phyloP scores from a whole-genome alignment of 2,329 filamentous ascomycete species.

The Fonsecaea nubica region DNA sequence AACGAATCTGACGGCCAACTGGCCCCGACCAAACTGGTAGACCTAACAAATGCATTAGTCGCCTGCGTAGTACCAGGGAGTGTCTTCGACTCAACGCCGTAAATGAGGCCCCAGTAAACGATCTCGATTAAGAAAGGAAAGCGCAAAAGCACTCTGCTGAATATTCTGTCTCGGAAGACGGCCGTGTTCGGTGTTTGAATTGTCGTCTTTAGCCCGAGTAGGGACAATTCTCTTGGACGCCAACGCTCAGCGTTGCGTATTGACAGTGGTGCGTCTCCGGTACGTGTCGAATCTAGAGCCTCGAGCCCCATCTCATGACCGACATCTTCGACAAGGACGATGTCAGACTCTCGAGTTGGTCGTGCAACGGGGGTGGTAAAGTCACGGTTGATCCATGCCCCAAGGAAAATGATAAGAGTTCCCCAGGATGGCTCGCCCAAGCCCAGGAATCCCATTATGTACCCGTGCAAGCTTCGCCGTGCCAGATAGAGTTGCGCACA shows the following conservation, averaged over 20 bases:
- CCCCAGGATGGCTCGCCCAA: constrained; percentile 24
- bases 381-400: constrained; percentile 65
- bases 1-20: constrained; percentile 12
- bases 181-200: constrained; percentile 67
- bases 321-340: constrained; percentile 6
- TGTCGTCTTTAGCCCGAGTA: constrained; percentile 54
- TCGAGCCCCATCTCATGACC: constrained; percentile 13
- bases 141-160: constrained; percentile 34
- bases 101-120: constrained; percentile 73
- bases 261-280: background rate
- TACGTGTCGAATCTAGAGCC: background rate
- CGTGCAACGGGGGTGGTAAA: constrained; percentile 17
- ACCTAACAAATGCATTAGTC: constrained; percentile 10
- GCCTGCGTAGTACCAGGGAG: constrained; percentile 12
- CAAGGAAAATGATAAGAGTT: constrained; percentile 55
- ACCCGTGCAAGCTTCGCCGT: background rate
- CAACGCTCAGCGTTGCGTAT: constrained; percentile 45
- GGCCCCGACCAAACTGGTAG: constrained; percentile 35
- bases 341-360: background rate
- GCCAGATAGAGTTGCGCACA: background rate
- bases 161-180: constrained; percentile 54
- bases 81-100: constrained; percentile 41
- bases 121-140: constrained; percentile 73
- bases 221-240: constrained; percentile 55
- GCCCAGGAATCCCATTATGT: constrained; percentile 23